Evolutionary conservation across 805 yeast genomes (phyloP).

Genomic region (Saccharomycopsis sp.): DNA sequence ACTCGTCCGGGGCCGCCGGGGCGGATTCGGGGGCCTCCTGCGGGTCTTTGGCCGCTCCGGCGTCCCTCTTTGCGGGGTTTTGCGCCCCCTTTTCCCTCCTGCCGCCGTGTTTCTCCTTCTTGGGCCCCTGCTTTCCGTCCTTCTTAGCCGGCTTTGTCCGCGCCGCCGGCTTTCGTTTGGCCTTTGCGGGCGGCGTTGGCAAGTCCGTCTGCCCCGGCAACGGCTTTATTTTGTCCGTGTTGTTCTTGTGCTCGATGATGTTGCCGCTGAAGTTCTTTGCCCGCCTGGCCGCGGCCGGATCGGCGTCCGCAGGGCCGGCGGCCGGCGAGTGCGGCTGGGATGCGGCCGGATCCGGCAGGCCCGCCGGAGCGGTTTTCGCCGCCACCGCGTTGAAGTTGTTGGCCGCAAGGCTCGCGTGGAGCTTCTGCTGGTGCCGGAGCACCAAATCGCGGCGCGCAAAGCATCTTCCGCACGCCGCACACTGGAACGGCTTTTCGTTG

Average conservation of each 20-base stretch:
- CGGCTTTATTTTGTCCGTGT: slow-evolving; percentile 21
- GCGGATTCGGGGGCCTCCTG: background rate
- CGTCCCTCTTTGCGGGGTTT: too few relatives aligned
- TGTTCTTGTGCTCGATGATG: slow-evolving; percentile 21
- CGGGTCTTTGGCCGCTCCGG: background rate
- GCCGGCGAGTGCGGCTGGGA: background rate
- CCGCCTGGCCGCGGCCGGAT: too few relatives aligned
- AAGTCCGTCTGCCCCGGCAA: slow-evolving; percentile 16
- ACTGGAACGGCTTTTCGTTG: slow-evolving; percentile 91
- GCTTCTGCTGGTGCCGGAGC: slow-evolving; percentile 85
- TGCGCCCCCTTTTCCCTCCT: background rate
- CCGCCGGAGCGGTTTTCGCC: background rate
- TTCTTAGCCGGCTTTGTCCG: background rate
- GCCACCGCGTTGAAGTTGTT: slow-evolving; percentile 29
- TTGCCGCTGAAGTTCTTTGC: slow-evolving; percentile 16
- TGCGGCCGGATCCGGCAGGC: too few relatives aligned
- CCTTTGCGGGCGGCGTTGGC: slow-evolving; percentile 8
- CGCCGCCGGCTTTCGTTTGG: slow-evolving; percentile 1
- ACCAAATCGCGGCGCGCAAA: slow-evolving; percentile 88
- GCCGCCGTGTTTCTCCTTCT: background rate
- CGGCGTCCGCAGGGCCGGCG: background rate
- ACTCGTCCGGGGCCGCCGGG: background rate
- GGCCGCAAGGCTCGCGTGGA: slow-evolving; percentile 54
- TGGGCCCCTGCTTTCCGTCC: background rate
- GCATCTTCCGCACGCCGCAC: slow-evolving; percentile 94